A percentile compares a stretch with the other conserved stretches of the same genome.
phyloP scores from a whole-genome alignment of 2,329 filamentous ascomycete species.

The Scolecobasidium constrictum region DNA sequence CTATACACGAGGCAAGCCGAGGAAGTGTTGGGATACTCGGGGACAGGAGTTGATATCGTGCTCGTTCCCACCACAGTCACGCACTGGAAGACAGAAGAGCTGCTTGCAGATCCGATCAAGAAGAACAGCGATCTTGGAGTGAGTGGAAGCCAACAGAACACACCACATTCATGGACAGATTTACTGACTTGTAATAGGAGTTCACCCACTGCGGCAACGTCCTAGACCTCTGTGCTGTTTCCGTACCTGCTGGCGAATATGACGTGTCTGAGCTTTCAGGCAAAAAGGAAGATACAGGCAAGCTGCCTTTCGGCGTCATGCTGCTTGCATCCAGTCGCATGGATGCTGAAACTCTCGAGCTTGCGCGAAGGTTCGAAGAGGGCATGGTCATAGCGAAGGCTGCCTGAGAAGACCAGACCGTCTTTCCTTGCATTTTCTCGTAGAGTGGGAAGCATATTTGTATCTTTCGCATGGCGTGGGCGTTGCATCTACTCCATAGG shows the following conservation, averaged over 20 bases:
- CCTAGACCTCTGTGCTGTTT: slow-evolving; percentile 37
- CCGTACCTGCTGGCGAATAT: slow-evolving; percentile 38
- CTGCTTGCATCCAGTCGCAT: slow-evolving; percentile 26
- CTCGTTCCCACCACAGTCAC: slow-evolving; percentile 43
- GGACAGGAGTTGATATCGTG: slow-evolving; percentile 20
- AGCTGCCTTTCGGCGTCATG: slow-evolving; percentile 30
- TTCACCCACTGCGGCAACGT: slow-evolving; percentile 54
- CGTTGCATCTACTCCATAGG: too few relatives aligned
- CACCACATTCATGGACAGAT: neutral
- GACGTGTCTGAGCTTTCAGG: slow-evolving; percentile 18
- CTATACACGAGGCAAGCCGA: slow-evolving; percentile 22
- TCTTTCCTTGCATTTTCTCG: too few relatives aligned
- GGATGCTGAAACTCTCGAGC: slow-evolving; percentile 29
- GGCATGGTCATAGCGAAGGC: too few relatives aligned
- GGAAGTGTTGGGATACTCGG: slow-evolving; percentile 19
- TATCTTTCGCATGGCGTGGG: too few relatives aligned
- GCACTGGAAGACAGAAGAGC: slow-evolving; percentile 40
- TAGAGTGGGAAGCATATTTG: too few relatives aligned
- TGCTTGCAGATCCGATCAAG: slow-evolving; percentile 40
- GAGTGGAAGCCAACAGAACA: slow-evolving; percentile 2
- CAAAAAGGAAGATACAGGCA: slow-evolving; percentile 16
- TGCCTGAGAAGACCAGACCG: too few relatives aligned
- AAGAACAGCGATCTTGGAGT: slow-evolving; percentile 37
- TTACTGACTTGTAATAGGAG: slow-evolving; percentile 10
- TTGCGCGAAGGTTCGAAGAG: slow-evolving; percentile 17